Evolutionary conservation across 805 yeast species (phyloP).

Genomic region (Saturnispora sekii): DNA sequence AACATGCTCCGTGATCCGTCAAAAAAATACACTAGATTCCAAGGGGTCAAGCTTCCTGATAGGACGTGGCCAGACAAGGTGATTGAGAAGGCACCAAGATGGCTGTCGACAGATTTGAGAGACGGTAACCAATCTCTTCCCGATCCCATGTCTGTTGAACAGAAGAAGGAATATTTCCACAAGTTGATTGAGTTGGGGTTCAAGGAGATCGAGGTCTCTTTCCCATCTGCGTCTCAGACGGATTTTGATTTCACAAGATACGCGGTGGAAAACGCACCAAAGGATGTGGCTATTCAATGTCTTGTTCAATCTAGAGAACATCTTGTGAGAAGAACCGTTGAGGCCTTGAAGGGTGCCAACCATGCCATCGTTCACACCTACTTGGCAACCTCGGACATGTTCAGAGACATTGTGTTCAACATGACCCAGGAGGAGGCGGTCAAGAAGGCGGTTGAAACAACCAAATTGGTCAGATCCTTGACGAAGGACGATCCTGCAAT

Average conservation of each 20-base stretch:
- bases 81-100: slow-evolving; percentile 64
- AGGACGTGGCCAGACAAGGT: slow-evolving; percentile 65
- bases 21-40: slow-evolving; percentile 46
- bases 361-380: slow-evolving; percentile 64
- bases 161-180: slow-evolving; percentile 66
- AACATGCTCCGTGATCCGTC: slow-evolving; percentile 66
- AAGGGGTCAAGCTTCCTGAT: slow-evolving; percentile 45
- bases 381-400: slow-evolving; percentile 65
- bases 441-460: slow-evolving; percentile 59
- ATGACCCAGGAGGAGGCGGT: slow-evolving; percentile 63
- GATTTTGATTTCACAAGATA: slow-evolving; percentile 75
- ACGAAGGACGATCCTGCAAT: slow-evolving; percentile 66
- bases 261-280: slow-evolving; percentile 72
- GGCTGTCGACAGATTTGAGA: slow-evolving; percentile 73
- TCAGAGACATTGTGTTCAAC: slow-evolving; percentile 67
- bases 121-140: slow-evolving; percentile 79
- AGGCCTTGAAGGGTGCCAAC: slow-evolving; percentile 62
- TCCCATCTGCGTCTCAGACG: slow-evolving; percentile 76
- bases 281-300: slow-evolving; percentile 64
- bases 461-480: slow-evolving; percentile 54
- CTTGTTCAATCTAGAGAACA: slow-evolving; percentile 72
- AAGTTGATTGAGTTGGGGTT: slow-evolving; percentile 65
- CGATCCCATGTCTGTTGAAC: slow-evolving; percentile 70
- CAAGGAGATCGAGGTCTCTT: slow-evolving; percentile 73
- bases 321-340: slow-evolving; percentile 63